Base-by-base conservation (phyloP, 2,329 filamentous ascomycete genomes). In the Fusarium circinatum region DNA sequence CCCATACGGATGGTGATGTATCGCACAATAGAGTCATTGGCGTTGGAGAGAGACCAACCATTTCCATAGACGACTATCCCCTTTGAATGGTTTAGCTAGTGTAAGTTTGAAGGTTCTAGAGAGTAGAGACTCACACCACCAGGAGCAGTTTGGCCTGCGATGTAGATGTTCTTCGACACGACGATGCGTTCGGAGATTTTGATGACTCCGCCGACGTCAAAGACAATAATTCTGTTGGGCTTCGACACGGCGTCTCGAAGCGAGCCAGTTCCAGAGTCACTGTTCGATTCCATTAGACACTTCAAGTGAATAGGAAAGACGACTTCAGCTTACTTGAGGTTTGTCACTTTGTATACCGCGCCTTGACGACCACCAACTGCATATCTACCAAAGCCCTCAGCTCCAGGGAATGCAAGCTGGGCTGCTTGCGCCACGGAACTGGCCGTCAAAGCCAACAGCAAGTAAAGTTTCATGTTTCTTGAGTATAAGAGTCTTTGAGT, bases 1-100 rank as follows among this genome's bases (percentile, higher is more conserved):
- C 87, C 87, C 86, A 88, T 88, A 32, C 87, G 85, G 61, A 89
- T 85, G 24, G 87, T 84, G 26, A 89, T 83, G 76, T 89, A 88
- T n/a, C 88, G 84, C 38, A 88, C 84, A 66, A 89, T 88, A 34
- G 85, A 82, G 47, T 89, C 84, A 75, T 89, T 80, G 13, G 86
- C 85, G 49, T 87, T 86, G 8, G 85, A 87, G 71, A 86, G 88
- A 5, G 85, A 87, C 82, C 84, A 83, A 3, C 86, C 86, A 70
- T 89, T 87, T n/a, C 87, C 87, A 65, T 89, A 88, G 1, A 88
- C 82, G 3, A 86, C 87, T 47, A 89, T 84, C 10, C 83, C 83
- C 78, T 81, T 26, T 24, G 15, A 4, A 10, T 44, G 8, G 10
- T 28, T 70, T 34, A 68, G 70, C 30, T 28, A 4, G 13, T 8